These are phyloP conservation scores for Aureobasidium mangrovei DNA, from an alignment of 2,329 filamentous ascomycete species.

Conservation along the genomic window DNA sequence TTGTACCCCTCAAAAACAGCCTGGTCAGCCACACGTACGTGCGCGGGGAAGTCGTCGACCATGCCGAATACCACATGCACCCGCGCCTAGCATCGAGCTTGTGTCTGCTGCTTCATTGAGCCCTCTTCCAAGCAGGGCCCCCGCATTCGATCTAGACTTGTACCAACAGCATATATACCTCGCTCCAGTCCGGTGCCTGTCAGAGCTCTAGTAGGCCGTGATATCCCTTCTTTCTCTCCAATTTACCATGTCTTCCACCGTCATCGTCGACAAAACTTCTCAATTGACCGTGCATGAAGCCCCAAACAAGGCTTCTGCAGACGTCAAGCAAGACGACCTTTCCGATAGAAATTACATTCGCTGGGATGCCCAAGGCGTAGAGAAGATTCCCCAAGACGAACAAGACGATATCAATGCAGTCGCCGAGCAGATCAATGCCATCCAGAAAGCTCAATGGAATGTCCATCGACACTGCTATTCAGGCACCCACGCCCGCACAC, in stretches of 20 bases:
- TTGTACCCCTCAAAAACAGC: neutral
- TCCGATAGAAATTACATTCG: slow-evolving; percentile 30
- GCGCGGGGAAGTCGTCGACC: neutral
- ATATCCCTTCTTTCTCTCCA: neutral
- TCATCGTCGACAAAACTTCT: slow-evolving; percentile 13
- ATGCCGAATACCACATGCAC: slow-evolving; percentile 4
- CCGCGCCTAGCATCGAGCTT: neutral
- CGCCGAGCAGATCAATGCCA: slow-evolving; percentile 38
- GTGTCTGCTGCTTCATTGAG: neutral
- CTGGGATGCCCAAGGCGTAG: slow-evolving; percentile 35
- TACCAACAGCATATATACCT: neutral
- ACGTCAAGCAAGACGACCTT: slow-evolving; percentile 13
- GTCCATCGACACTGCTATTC: slow-evolving; percentile 31
- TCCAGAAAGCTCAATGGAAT: slow-evolving; percentile 39
- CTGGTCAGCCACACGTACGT: neutral
- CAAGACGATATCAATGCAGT: slow-evolving; percentile 38
- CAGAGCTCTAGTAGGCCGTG: neutral
- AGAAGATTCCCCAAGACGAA: slow-evolving; percentile 33
- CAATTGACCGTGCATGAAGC: slow-evolving; percentile 15
- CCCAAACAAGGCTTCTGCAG: neutral
- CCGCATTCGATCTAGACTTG: slow-evolving; percentile 4
- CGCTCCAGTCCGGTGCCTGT: neutral
- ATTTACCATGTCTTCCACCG: slow-evolving; percentile 1
- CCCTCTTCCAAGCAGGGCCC: neutral
- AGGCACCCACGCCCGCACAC: slow-evolving; percentile 39